These are phyloP conservation scores for Vararia minispora DNA, from an alignment of 768 basidiomycete species.

Conservation along the genomic window DNA sequence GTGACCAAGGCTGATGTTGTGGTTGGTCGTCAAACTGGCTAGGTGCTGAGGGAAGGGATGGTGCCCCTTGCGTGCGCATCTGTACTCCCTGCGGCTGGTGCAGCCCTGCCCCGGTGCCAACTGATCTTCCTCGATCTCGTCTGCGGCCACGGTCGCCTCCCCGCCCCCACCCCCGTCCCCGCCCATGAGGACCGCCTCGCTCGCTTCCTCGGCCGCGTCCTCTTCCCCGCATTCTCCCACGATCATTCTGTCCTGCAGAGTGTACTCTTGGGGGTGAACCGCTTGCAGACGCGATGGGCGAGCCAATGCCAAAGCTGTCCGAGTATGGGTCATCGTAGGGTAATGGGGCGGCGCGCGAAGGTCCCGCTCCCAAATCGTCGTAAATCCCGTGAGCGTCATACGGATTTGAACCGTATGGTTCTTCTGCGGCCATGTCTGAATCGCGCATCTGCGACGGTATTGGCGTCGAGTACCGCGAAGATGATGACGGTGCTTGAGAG, in stretches of 20 bases:
- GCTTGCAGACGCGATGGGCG: not conserved
- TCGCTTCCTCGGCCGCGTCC: constrained; percentile 20
- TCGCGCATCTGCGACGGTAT: constrained; percentile 41
- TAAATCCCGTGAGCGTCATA: constrained; percentile 61
- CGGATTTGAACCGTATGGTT: constrained; percentile 41
- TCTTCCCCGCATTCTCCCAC: constrained; percentile 19
- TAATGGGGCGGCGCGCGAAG: constrained; percentile 53
- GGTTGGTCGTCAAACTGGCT: constrained; percentile 18
- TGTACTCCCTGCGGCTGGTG: constrained; percentile 20
- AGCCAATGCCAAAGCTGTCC: constrained; percentile 17
- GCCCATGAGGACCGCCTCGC: constrained; percentile 15
- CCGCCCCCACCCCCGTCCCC: constrained; percentile 8
- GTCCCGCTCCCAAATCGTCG: constrained; percentile 46
- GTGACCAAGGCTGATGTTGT: constrained; percentile 1
- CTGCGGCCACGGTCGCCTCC: constrained; percentile 21
- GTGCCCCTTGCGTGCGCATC: constrained; percentile 18
- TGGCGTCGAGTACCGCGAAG: constrained; percentile 47
- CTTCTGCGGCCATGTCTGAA: constrained; percentile 38
- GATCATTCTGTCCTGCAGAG: constrained; percentile 18
- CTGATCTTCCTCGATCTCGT: constrained; percentile 14
- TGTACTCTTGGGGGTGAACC: not conserved
- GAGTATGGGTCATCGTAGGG: constrained; percentile 76
- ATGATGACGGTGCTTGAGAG: constrained; percentile 37
- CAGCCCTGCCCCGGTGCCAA: not conserved
- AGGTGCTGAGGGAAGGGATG: constrained; percentile 35